phyloP scores from a whole-genome alignment of 495 filamentous ascomycete genomes.

The Penicillium macrosclerotiorum region DNA sequence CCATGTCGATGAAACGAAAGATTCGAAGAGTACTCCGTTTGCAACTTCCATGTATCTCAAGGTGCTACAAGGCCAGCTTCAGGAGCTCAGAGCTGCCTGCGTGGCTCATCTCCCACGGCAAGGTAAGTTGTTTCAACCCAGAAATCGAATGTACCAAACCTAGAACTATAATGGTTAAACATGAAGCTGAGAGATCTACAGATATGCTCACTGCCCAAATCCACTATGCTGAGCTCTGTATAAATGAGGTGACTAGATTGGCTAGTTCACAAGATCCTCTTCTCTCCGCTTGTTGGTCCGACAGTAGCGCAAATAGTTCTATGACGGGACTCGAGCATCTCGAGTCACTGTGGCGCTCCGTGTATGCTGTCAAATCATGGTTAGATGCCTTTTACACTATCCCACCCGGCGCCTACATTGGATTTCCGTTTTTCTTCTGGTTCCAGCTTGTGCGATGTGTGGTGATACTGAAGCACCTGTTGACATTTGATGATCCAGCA shows the following conservation, averaged over 20 bases:
- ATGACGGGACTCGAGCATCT: slow-evolving; percentile 33
- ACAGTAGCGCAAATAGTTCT: slow-evolving; percentile 26
- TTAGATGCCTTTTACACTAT: slow-evolving; percentile 32
- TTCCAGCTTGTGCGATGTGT: slow-evolving; percentile 34
- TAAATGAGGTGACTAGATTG: no score
- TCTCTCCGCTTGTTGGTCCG: no score
- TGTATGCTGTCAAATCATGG: slow-evolving; percentile 35
- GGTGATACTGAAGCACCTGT: slow-evolving; percentile 37
- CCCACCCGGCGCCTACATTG: slow-evolving; percentile 17
- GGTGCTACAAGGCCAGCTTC: slow-evolving; percentile 20
- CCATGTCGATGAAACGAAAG: slow-evolving; percentile 23
- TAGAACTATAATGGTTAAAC: slow-evolving; percentile 5
- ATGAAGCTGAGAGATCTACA: no score
- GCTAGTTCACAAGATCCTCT: no score
- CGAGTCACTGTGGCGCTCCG: slow-evolving; percentile 32
- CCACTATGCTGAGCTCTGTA: slow-evolving; percentile 39
- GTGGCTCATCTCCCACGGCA: slow-evolving; percentile 9
- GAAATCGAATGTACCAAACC: neutral
- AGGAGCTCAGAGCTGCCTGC: slow-evolving; percentile 20
- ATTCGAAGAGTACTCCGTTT: slow-evolving; percentile 4
- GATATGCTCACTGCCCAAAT: slow-evolving; percentile 29
- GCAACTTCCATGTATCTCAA: slow-evolving; percentile 24
- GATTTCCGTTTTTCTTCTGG: slow-evolving; percentile 36
- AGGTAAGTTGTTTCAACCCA: slow-evolving; percentile 13
- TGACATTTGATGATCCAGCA: slow-evolving; percentile 35